phyloP scores from a whole-genome alignment of 2,329 filamentous ascomycete species.

The Hypoxylon sp. region DNA sequence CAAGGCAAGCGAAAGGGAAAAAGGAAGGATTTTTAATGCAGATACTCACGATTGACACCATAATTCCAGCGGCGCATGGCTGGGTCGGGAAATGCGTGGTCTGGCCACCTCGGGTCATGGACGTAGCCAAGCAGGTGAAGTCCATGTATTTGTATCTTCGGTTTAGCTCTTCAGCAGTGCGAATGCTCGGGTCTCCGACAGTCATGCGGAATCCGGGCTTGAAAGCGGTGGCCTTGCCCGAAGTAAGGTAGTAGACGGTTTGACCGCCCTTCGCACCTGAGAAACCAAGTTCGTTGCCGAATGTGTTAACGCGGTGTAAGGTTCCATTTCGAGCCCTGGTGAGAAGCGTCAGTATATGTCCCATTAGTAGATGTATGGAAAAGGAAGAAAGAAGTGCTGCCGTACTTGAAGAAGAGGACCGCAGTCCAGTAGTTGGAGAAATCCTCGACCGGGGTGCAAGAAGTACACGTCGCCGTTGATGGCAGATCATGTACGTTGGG shows the following conservation, averaged over 20 bases:
- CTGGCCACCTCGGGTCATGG: slow-evolving; percentile 51
- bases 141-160: slow-evolving; percentile 52
- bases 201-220: slow-evolving; percentile 60
- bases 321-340: slow-evolving; percentile 51
- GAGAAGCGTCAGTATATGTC: slow-evolving; percentile 28
- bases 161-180: slow-evolving; percentile 49
- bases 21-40: neutral
- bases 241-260: slow-evolving; percentile 60
- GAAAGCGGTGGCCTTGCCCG: slow-evolving; percentile 57
- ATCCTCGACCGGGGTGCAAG: slow-evolving; percentile 51
- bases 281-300: slow-evolving; percentile 53
- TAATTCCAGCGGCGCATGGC: slow-evolving; percentile 49
- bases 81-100: slow-evolving; percentile 49
- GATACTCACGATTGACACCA: slow-evolving; percentile 40
- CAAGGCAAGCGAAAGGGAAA: neutral
- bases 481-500: slow-evolving; percentile 47
- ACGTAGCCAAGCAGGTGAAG: slow-evolving; percentile 50
- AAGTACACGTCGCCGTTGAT: slow-evolving; percentile 50
- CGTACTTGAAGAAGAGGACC: slow-evolving; percentile 48
- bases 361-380: neutral
- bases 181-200: slow-evolving; percentile 55
- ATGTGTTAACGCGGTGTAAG: slow-evolving; percentile 52
- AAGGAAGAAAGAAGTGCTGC: neutral
- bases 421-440: slow-evolving; percentile 54
- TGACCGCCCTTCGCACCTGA: slow-evolving; percentile 54